Percentiles rank a stretch among this genome's conserved stretches.
Evolutionary conservation across 1,139 yeast species (phyloP).

Genomic region (Protomyces pachydermus): DNA sequence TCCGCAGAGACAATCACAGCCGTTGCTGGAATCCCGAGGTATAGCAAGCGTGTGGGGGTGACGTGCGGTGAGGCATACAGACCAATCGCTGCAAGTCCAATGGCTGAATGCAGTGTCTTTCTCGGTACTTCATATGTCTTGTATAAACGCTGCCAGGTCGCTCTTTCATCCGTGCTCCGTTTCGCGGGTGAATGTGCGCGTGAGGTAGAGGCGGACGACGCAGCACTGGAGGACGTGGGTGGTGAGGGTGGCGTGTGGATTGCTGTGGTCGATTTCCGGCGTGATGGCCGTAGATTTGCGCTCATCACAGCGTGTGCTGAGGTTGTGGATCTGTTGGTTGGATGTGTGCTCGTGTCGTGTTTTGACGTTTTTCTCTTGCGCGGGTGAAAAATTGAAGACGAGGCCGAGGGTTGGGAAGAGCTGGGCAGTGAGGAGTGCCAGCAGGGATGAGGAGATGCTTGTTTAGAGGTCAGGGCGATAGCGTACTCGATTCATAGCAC

Average conservation of each 20-base stretch:
- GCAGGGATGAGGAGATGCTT: neutral
- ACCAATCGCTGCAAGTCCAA: conserved; percentile 72
- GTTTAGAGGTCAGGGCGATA: neutral
- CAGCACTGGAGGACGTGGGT: neutral
- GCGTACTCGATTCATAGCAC: neutral
- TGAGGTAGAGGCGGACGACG: neutral
- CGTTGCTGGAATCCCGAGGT: conserved; percentile 2
- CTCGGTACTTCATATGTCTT: conserved; percentile 80
- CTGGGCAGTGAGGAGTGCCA: too few relatives aligned
- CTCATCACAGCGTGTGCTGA: neutral
- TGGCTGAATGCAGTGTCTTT: conserved; percentile 78
- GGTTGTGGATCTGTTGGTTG: neutral
- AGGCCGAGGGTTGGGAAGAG: too few relatives aligned
- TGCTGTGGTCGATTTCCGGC: neutral
- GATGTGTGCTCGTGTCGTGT: neutral
- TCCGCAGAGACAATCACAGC: conserved; percentile 46
- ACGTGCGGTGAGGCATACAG: conserved; percentile 45
- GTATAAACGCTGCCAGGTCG: neutral
- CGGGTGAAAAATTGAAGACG: neutral
- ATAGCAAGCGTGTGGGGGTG: neutral
- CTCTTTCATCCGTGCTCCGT: neutral
- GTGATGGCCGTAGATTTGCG: neutral
- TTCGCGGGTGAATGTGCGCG: neutral
- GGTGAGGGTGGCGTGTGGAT: neutral
- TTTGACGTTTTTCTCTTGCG: neutral